These are phyloP conservation scores for Cryptomeria japonica DNA, from an alignment of 75 land plant species.

Conservation along the genomic window DNA sequence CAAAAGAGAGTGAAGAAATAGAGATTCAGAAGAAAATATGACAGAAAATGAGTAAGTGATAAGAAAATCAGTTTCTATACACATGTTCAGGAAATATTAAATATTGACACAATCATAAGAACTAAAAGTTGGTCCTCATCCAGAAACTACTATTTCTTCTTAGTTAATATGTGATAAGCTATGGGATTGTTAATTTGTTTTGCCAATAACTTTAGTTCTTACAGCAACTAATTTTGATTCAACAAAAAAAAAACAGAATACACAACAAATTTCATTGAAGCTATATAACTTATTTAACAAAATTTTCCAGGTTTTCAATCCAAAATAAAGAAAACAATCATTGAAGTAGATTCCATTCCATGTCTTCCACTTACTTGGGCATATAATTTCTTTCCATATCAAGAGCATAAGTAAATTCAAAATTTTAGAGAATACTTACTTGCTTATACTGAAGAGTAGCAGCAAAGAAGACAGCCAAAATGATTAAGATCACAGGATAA, in stretches of 20 bases:
- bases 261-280: not conserved
- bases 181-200: not conserved
- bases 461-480: slow-evolving; percentile 42
- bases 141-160: not conserved
- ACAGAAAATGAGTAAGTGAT: not conserved
- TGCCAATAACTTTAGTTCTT: not conserved
- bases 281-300: not conserved
- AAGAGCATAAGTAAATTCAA: not conserved
- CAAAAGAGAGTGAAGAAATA: not conserved
- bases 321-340: not conserved
- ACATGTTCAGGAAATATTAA: not conserved
- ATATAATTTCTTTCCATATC: not conserved
- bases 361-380: not conserved
- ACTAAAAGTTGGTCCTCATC: not conserved
- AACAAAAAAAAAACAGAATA: not conserved
- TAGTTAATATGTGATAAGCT: not conserved
- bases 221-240: not conserved
- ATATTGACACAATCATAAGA: not conserved
- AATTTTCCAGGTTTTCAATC: not conserved
- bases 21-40: not conserved
- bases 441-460: slow-evolving; percentile 69
- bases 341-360: not conserved
- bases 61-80: not conserved
- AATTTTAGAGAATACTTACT: slow-evolving; percentile 39
- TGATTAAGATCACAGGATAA: slow-evolving; percentile 37